Base-by-base conservation (phyloP, 495 filamentous ascomycete genomes). In the Mytilinidion resinicola region DNA sequence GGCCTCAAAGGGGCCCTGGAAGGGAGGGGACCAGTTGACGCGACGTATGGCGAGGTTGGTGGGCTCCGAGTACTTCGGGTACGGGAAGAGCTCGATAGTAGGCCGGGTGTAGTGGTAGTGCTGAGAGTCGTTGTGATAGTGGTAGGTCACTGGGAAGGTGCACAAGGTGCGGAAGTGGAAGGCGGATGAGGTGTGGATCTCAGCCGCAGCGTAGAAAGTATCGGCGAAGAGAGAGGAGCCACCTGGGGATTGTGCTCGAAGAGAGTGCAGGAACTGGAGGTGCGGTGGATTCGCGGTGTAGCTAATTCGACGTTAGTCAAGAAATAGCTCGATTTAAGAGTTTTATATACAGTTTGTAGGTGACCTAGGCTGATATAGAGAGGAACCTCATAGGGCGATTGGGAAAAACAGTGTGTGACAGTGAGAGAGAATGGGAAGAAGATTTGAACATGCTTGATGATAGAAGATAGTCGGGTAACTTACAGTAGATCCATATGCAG, bases 401-500 rank as follows among this genome's bases (percentile, higher is more conserved):
- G 25, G 9, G 8, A 9, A 9, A 42, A 2, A 9, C 39, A 6
- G 25, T 6, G 25, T 30, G 2, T 30, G 25, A 30, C 25, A 30
- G 25, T 30, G 5, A 46, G 1, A 46, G 42, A 15, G 1, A n/a
- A n/a, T n/a, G n/a, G n/a, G n/a, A n/a, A n/a, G n/a, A 46, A 15
- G 15, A 6, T 20, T 14, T 9, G 20, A 46, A 47, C 30, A 36
- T 17, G 41, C 33, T 37, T 38, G 11, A 38, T 7, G 12, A 33
- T 20, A 38, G 33, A n/a, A 38, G 14, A 51, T 35, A n/a, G n/a
- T n/a, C n/a, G n/a, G n/a, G 35, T 8, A 1, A 59, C 61, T 34
- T 43, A 63, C 54, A 95, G 78, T 30, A 96, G 80, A 66, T 97
- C 92, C 85, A 95, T 92, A 71, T 97, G 92, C 38, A 93, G 82